A percentile compares a stretch with the other conserved stretches of the same genome.
Conservation (phyloP, 345 rosid species). For the Odontarrhena argentea region DNA sequence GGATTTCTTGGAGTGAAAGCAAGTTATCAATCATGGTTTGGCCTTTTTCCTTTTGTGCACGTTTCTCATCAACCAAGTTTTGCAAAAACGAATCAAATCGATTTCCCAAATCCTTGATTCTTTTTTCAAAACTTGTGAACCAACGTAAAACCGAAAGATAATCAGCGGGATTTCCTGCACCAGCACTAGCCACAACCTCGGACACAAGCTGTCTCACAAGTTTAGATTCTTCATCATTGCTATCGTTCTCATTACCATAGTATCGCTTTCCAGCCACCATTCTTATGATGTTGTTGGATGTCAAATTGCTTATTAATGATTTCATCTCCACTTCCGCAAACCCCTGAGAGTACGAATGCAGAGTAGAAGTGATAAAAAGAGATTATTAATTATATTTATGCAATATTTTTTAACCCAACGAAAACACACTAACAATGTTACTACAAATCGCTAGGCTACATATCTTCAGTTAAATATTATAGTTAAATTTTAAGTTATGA, state of each 20-base stretch:
- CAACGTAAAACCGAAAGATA: conserved; percentile 48
- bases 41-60: conserved; percentile 33
- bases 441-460: too few relatives aligned
- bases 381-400: not conserved
- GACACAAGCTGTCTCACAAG: conserved; percentile 43
- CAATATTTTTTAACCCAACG: too few relatives aligned
- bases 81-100: conserved; percentile 49
- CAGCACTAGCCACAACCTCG: conserved; percentile 34
- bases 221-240: conserved; percentile 39
- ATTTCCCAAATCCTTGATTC: conserved; percentile 19
- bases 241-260: conserved; percentile 45
- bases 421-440: too few relatives aligned
- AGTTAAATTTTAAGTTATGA: too few relatives aligned
- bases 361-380: not conserved
- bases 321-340: conserved; percentile 46
- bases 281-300: conserved; percentile 45
- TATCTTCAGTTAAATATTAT: too few relatives aligned
- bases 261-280: conserved; percentile 51
- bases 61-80: conserved; percentile 48
- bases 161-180: conserved; percentile 46
- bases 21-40: conserved; percentile 53
- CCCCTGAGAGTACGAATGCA: not conserved
- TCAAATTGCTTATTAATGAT: conserved; percentile 42
- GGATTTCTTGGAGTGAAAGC: conserved; percentile 48
- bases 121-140: conserved; percentile 43